phyloP scores from a whole-genome alignment of 2,329 filamentous ascomycete genomes.

The Talaromyces piceae region DNA sequence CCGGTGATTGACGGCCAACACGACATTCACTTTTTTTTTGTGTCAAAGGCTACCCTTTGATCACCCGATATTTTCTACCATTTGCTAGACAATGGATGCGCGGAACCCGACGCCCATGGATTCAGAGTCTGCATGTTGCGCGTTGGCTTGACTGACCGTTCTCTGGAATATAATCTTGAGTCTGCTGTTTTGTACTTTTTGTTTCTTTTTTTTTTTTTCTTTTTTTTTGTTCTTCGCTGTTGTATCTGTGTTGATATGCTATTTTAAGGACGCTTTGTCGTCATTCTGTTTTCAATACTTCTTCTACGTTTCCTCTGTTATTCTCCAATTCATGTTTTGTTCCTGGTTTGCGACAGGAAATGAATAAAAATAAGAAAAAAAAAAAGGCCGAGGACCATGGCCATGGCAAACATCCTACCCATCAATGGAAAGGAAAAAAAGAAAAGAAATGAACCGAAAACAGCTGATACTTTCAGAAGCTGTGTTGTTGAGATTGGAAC shows the following conservation, averaged over 20 bases:
- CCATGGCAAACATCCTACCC: neutral
- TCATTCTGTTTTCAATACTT: too few relatives aligned
- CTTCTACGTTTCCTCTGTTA: too few relatives aligned
- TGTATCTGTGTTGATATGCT: too few relatives aligned
- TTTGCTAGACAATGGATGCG: neutral
- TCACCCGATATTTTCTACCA: neutral
- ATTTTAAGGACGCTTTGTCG: too few relatives aligned
- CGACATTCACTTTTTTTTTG: neutral
- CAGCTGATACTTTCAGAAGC: neutral
- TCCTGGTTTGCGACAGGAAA: neutral
- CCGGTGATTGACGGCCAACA: neutral
- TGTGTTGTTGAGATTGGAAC: neutral
- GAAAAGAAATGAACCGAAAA: neutral
- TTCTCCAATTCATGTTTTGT: neutral
- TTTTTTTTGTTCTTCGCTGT: neutral
- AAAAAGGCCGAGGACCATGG: neutral
- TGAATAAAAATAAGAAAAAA: neutral
- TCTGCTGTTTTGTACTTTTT: neutral
- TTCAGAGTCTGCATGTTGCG: neutral
- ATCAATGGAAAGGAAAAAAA: too few relatives aligned
- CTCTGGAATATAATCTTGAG: conserved; percentile 4
- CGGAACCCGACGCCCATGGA: neutral
- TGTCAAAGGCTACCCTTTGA: too few relatives aligned
- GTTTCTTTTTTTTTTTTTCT: neutral
- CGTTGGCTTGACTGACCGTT: conserved; percentile 6